Evolutionary conservation across 768 basidiomycete species (phyloP), one percentile per base, ranked within the genome.

Genomic region (Phylloporus arenicola): DNA sequence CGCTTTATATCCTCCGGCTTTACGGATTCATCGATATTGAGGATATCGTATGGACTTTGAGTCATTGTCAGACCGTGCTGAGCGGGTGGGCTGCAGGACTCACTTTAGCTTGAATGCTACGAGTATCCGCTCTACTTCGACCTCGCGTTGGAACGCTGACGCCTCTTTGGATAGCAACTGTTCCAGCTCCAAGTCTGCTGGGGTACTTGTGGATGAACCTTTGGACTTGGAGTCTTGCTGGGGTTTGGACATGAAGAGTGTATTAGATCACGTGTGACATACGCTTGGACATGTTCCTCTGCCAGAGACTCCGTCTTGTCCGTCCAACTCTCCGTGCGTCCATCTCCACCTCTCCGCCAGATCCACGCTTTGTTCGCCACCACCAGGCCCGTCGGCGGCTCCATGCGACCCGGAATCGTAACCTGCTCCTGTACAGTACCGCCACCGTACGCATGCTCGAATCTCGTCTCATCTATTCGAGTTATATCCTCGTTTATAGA

Each of bases 51-150:
- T 34, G 96, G 91, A 66, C 92, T 95, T 30, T 30, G n/a, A 31
- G 17, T 3, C 12, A 4, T 4, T 22, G 31, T 63, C 34, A 52
- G 50, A 37, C 43, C 9, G 9, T 9, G 12, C 33, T 6, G 13
- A 4, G 37, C 5, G 14, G 38, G 34, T n/a, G n/a, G 41, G 33
- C 29, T 17, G 10, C 10, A 48, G 10, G 14, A 70, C 83, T 57
- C 51, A 95, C 93, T 98, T 99, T 60, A 98, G 78, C 68, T 92
- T 98, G 80, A 99, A 98, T 0, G 94, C 86, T 59, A 84, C 87
- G 43, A 98, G 73, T 56, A 99, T 92, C 22, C 96, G 83, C 50
- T 95, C 91, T 12, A 92, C 88, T 65, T 92, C 90, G 22, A 90
- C 71, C 68, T 92, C 91, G 25, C 91, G 79, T 59, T 91, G 87